Conservation (phyloP, 305 asterid species). For the Fraxinus floribunda region DNA sequence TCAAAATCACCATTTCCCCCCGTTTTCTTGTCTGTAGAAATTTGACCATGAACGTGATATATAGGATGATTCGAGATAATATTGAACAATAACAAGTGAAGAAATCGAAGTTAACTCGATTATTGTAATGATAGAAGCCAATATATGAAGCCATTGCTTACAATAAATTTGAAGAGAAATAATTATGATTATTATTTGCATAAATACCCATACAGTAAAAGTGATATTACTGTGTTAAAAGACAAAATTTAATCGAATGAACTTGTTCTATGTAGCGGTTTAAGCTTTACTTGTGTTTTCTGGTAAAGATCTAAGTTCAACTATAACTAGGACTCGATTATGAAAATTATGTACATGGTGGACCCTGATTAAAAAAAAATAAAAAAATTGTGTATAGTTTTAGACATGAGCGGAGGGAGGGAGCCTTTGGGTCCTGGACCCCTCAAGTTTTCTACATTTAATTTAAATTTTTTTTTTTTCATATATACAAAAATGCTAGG, state of each 20-base stretch:
- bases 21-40: neutral
- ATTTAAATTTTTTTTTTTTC: no score
- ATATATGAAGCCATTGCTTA: no score
- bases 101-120: neutral
- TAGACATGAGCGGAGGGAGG: no score
- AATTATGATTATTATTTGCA: no score
- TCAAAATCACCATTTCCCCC: neutral
- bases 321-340: no score
- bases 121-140: neutral
- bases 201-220: no score
- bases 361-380: neutral
- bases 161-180: no score
- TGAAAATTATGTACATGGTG: neutral
- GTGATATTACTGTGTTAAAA: neutral
- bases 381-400: no score
- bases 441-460: no score
- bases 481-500: no score
- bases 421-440: no score
- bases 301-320: neutral
- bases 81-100: neutral
- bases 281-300: neutral
- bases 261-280: neutral
- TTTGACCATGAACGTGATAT: neutral
- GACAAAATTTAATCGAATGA: neutral
- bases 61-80: no score